Base-by-base conservation (phyloP, 2,329 filamentous ascomycete species). In the Amauroascus verrucosus region DNA sequence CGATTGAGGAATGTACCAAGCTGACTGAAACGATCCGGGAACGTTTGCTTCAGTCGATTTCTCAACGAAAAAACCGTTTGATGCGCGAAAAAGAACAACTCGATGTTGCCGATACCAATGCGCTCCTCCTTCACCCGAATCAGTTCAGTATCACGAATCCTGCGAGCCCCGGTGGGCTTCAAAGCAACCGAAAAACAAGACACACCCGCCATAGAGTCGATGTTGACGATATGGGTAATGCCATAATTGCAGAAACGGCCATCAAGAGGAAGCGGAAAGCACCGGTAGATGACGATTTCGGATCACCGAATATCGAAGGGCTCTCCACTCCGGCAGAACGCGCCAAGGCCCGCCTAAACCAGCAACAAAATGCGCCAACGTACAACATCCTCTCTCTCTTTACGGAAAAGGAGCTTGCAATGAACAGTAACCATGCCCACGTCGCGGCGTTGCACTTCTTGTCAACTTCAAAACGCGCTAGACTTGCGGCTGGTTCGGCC, bases 1-100 rank as follows among this genome's bases (percentile, higher is more conserved):
- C 81, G 26, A 75, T 78, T 57, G 78, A 83, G 65, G 81, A 84
- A 65, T 80, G 80, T 66, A 75, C 77, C 48, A 73, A 78, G 40
- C 72, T 84, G 18, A 74, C 77, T 3, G 70, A 70, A 35, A 83
- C 79, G 8, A 72, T 84, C 41, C 79, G 81, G 48, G 79, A 83
- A 62, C 78, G 81, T 44, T 71, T 84, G 37, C 74, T 80, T 40
- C 74, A 79, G 57, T 75, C 71, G 38, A 74, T 84, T 50, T 76
- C 76, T 24, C 74, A 77, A 61, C 81, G 80, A 59, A 75, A 78
- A 49, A 71, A 75, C 53, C 72, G 77, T 37, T 68, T 84, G 54
- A 74, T 80, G 68, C 77, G 78, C 55, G 81, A 84, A 62, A 84
- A 84, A 63, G 81, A 84, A 60, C 80, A 83, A 62, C 70, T 84